Evolutionary conservation across 768 basidiomycete genomes (phyloP), one percentile per base, ranked within the genome.

Genomic region (Hypsizygus marmoreus): DNA sequence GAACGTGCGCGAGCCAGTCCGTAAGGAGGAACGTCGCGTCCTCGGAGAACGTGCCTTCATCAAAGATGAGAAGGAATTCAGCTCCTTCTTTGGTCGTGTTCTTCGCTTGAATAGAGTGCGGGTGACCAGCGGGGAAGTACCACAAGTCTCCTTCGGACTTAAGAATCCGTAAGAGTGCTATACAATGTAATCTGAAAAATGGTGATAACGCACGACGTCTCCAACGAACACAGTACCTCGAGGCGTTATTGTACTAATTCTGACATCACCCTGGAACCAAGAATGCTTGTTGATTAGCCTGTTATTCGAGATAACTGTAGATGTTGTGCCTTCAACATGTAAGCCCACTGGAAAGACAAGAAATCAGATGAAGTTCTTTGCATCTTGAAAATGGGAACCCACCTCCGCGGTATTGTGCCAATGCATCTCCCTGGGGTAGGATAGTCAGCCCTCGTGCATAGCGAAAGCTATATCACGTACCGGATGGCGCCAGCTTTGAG

Each of bases 1-100:
- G 78, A 13, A 77, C 67, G 53, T 86, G 85, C 3, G 84, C 71
- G 17, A 86, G 67, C 82, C 85, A 87, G 48, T 87, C 84, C 45
- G 83, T 77, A 13, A 83, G 64, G 16, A 77, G 67, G 57, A 84
- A 84, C 1, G 82, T 84, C 3, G 69, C 58, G 36, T 83, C 81
- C 60, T 83, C 83, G 23, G 70, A 74, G 54, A 84, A 84, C 9
- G 58, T 47, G 0, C 69, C 69, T 3, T 58, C 53, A 45, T 74
- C 72, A 39, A 72, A 70, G 14, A 74, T 65, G 13, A 84, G 66
- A 14, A 84, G 66, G 54, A 81, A 81, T 53, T 82, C 79, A 2
- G 75, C 67, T 25, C 79, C 79, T 6, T 71, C 71, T 37, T 66
- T 59, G 6, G 66, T 66, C 1, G 69, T 72, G 24, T 73, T 72